phyloP scores from a whole-genome alignment of 2,329 filamentous ascomycete species.

The Xylariales sp. region DNA sequence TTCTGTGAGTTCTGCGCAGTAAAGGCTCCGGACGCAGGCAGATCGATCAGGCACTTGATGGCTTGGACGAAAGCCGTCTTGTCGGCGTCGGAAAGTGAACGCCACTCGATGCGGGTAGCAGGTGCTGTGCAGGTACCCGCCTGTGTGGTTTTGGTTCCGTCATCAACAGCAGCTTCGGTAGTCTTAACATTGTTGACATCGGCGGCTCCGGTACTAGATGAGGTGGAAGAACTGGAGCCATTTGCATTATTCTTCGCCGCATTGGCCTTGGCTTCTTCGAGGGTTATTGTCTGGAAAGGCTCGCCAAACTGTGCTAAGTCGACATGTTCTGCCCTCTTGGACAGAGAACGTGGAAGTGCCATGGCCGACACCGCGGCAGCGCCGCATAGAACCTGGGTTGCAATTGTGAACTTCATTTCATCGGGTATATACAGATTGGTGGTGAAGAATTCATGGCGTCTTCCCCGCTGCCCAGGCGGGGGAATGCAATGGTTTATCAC shows the following conservation, averaged over 20 bases:
- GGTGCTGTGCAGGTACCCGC: conserved; percentile 22
- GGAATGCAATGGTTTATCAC: too few relatives aligned
- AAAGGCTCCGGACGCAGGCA: conserved; percentile 23
- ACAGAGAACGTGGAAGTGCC: conserved; percentile 15
- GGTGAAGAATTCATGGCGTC: background rate
- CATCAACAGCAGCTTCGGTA: conserved; percentile 9
- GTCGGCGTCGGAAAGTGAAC: conserved; percentile 24
- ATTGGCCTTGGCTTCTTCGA: conserved; percentile 19
- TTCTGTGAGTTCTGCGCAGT: conserved; percentile 20
- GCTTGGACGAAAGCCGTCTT: conserved; percentile 27
- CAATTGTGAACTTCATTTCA: conserved; percentile 22
- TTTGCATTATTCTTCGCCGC: conserved; percentile 13
- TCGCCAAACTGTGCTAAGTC: conserved; percentile 20
- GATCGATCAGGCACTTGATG: conserved; percentile 29
- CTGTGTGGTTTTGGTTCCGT: conserved; percentile 8
- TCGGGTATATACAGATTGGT: background rate
- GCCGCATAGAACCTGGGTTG: conserved; percentile 22
- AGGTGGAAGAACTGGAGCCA: conserved; percentile 13
- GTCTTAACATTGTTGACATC: conserved; percentile 7
- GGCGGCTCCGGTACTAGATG: conserved; percentile 13
- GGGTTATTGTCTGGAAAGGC: conserved; percentile 23
- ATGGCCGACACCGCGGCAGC: conserved; percentile 22
- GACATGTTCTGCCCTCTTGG: conserved; percentile 17
- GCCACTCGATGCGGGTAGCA: conserved; percentile 26
- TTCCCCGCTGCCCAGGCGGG: background rate